Evolutionary conservation across 352 stramenopile genomes (phyloP).

Genomic region (Phytophthora brassicae): DNA sequence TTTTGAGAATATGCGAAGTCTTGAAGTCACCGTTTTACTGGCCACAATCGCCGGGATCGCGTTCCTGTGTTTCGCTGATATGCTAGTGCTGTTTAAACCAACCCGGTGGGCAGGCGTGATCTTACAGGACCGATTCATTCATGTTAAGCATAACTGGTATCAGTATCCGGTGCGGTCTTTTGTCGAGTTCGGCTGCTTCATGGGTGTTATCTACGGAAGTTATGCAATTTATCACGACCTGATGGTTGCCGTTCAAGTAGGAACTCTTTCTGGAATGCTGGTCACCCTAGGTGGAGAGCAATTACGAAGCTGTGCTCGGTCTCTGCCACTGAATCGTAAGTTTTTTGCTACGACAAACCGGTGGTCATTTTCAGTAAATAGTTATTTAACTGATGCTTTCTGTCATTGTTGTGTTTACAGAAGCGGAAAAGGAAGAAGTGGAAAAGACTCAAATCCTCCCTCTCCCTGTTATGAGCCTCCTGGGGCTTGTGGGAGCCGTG

Average conservation of each 20-base stretch:
- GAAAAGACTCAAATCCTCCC: conserved; percentile 76
- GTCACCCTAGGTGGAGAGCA: conserved; percentile 82
- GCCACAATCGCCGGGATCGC: conserved; percentile 78
- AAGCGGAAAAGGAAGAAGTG: conserved; percentile 38
- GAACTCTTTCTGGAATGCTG: conserved; percentile 78
- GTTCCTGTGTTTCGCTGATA: conserved; percentile 82
- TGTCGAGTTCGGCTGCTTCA: conserved; percentile 81
- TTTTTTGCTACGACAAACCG: background rate
- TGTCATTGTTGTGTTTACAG: conserved; percentile 20
- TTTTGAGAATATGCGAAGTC: conserved; percentile 83
- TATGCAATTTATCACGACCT: conserved; percentile 84
- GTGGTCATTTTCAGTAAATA: background rate
- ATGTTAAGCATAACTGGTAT: conserved; percentile 71
- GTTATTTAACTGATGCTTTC: background rate
- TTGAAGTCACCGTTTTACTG: conserved; percentile 80
- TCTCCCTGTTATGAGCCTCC: conserved; percentile 78
- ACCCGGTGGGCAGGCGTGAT: conserved; percentile 77
- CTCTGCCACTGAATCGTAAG: conserved; percentile 47
- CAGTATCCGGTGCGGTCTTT: conserved; percentile 80
- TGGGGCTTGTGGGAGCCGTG: conserved; percentile 74
- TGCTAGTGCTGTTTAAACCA: conserved; percentile 60
- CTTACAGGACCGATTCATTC: conserved; percentile 82
- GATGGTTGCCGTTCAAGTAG: conserved; percentile 79
- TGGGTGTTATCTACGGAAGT: conserved; percentile 88
- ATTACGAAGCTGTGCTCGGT: conserved; percentile 53